Base-by-base conservation (phyloP, 805 yeast genomes). In the Zygotorulaspora sp. region DNA sequence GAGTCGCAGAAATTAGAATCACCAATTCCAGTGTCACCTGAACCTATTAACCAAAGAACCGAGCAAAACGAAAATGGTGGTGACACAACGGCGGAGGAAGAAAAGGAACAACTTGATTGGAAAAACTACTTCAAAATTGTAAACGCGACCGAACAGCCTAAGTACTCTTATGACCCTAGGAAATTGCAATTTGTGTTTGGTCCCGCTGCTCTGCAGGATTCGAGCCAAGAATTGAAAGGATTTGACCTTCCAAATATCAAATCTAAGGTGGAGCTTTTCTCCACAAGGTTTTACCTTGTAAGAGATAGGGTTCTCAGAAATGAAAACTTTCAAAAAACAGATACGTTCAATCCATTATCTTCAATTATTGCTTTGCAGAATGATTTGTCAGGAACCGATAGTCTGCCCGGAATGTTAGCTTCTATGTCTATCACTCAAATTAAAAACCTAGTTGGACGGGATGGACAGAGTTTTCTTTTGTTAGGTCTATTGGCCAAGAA, bases 371-470 rank as follows among this genome's bases (percentile, higher is more conserved):
- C 48, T 3, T 40, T 57, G 39, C 45, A 51, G 32, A 47, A 51
- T 20, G 49, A 53, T 11, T 22, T 53, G 18, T 20, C 43, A 6
- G 40, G 38, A 12, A 41, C 28, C 24, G 40, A 33, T 44, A 42
- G 25, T 40, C 40, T 22, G 32, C 32, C 25, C 35, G 16, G 33
- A 5, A 17, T 50, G 41, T 36, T 45, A 6, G 37, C 33, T 13
- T 40, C 45, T n/a, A 50, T 58, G 52, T 46, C 72, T 3, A 66
- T 90, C 30, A 84, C 95, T 0, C 68, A 77, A 26, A 78, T 92
- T 37, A 89, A 89, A 52, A 89, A 89, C 58, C 65, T 92, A 41
- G 58, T 92, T 19, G 99, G 98, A 20, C 67, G 96, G 38, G 83
- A 83, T 50, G 90, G 90, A 4, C 69, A 75, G 36, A 70, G 76